Percentiles rank a stretch among this genome's conserved stretches.
These are phyloP conservation scores for Endothia cerciana DNA, from an alignment of 2,329 filamentous ascomycete genomes.

Conservation along the genomic window DNA sequence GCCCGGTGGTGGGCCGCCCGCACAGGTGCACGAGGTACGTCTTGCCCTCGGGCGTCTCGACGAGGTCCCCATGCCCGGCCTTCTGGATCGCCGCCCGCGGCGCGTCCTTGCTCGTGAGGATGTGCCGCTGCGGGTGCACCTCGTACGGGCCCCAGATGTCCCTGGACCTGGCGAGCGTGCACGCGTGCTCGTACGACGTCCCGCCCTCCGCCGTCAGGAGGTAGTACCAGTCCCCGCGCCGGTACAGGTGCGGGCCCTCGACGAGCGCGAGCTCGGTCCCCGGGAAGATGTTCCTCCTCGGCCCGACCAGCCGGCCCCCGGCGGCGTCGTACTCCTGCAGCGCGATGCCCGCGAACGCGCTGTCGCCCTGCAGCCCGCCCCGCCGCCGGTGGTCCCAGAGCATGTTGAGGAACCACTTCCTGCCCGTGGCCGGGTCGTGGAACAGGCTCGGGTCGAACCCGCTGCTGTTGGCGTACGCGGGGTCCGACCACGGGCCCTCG, in stretches of 20 bases:
- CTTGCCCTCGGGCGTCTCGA: constrained; percentile 56
- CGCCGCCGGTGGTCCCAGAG: constrained; percentile 57
- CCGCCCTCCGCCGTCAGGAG: constrained; percentile 63
- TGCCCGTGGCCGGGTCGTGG: constrained; percentile 56
- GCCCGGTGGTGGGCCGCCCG: constrained; percentile 55
- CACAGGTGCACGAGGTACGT: constrained; percentile 59
- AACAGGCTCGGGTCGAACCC: constrained; percentile 67
- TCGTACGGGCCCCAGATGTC: constrained; percentile 66
- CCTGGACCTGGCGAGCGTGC: constrained; percentile 58
- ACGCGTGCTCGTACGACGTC: constrained; percentile 63
- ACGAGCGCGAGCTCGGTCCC: constrained; percentile 59
- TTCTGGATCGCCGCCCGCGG: constrained; percentile 55
- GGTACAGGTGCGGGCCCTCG: constrained; percentile 63
- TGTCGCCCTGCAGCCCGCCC: constrained; percentile 36
- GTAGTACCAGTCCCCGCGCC: constrained; percentile 62
- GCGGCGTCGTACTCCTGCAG: constrained; percentile 61
- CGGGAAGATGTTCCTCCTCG: constrained; percentile 56
- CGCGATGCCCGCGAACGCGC: constrained; percentile 58
- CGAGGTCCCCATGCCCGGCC: constrained; percentile 57
- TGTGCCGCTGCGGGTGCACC: constrained; percentile 59
- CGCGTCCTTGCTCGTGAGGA: constrained; percentile 57
- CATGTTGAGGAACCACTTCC: constrained; percentile 63
- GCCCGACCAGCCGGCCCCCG: constrained; percentile 56
- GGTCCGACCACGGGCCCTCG: constrained; percentile 65
- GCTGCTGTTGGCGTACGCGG: constrained; percentile 59